Evolutionary conservation across 768 basidiomycete species (phyloP), one percentile per base, ranked within the genome.

Genomic region (Lactifluus piperatus): DNA sequence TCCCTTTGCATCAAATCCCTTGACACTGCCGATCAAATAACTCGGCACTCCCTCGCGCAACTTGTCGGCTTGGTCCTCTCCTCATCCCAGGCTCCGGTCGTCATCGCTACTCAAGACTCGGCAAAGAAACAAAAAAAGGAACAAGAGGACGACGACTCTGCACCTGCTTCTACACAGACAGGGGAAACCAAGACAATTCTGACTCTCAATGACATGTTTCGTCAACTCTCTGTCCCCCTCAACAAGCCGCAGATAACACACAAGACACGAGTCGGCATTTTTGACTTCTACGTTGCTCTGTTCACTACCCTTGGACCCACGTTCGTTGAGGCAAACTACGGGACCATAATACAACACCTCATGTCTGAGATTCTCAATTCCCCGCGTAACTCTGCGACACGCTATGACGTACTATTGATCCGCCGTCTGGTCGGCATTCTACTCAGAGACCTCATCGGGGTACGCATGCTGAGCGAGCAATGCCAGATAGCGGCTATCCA

Each of bases 401-500:
- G 87, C 62, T 87, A 91, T 68, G 97, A 98, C 32, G 77, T 77
- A 1, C 70, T 97, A 2, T 74, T 88, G 9, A 76, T 86, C 3
- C 77, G 92, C 32, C 84, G 83, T 30, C 74, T 90, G 16, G 85
- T 93, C 27, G 85, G 83, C 2, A 79, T 92, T 32, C 66, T 98
- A 11, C 72, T 97, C 29, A 77, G 93, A 51, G 91, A 97, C 65
- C 78, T 97, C 27, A 83, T 99, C 45, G 92, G 91, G 2, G 83
- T 88, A 2, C 76, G 94, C 60, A 86, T 97, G 79, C 73, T 98
- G 63, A 88, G 88, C 60, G 95, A 99, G 67, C 91, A 93, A 68
- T 94, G 88, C 0, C 95, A 98, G 71, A 94, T 98, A 47, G 76
- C 77, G 27, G 94, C 94, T 2, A 89, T 97, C 34, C 85, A 89